Percentiles rank a stretch among this genome's conserved stretches.
Conservation (phyloP, 2,329 filamentous ascomycete genomes). For the Ascosphaera apis region DNA sequence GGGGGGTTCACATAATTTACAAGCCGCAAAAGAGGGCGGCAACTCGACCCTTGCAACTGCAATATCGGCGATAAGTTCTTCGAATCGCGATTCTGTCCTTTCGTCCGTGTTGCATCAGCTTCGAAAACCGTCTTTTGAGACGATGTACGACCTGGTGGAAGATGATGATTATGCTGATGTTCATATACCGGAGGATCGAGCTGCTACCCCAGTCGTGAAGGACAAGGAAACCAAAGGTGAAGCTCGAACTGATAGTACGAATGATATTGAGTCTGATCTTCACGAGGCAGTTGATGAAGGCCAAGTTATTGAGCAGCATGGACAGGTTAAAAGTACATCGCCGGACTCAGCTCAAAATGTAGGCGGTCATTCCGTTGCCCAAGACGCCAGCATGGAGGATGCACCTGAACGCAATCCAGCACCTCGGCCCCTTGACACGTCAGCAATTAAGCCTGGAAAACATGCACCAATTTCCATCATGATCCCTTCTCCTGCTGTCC, state of each 20-base stretch:
- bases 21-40: constrained; percentile 7
- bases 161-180: constrained; percentile 21
- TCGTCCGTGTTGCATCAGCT: constrained; percentile 7
- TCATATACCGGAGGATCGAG: constrained; percentile 4
- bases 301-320: too few relatives aligned
- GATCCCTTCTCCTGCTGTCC: background rate
- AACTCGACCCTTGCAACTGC: background rate
- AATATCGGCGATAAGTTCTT: constrained; percentile 7
- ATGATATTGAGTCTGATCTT: background rate
- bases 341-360: background rate
- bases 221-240: background rate
- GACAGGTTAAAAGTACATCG: background rate
- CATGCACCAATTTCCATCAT: background rate
- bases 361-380: background rate
- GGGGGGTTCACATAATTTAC: constrained; percentile 10
- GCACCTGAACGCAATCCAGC: background rate
- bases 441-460: background rate
- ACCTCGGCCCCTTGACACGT: background rate
- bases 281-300: too few relatives aligned
- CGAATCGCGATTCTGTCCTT: constrained; percentile 16
- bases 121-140: constrained; percentile 7
- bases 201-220: constrained; percentile 5
- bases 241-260: background rate
- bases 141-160: constrained; percentile 24
- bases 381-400: background rate